Evolutionary conservation across 352 stramenopile genomes (phyloP).

Genomic region (Phytophthora hibernalis): DNA sequence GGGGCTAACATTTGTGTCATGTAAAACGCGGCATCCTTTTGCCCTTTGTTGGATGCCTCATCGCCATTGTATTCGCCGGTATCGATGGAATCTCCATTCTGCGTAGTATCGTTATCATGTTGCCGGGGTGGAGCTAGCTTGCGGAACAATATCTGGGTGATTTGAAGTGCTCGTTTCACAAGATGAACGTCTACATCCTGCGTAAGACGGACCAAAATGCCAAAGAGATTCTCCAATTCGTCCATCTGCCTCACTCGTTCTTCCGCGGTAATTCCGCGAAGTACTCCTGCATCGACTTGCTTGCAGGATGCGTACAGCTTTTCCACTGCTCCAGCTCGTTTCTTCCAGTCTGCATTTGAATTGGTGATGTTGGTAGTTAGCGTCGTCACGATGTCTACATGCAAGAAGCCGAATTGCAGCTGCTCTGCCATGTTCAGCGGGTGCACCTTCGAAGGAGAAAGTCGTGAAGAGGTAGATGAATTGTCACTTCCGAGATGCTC

Average conservation of each 20-base stretch:
- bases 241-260: conserved; percentile 16
- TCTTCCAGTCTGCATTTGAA: conserved; percentile 82
- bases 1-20: conserved; percentile 55
- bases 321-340: conserved; percentile 60
- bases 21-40: conserved; percentile 27
- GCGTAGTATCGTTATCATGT: conserved; percentile 2
- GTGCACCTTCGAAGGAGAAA: conserved; percentile 33
- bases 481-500: not conserved
- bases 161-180: conserved; percentile 73
- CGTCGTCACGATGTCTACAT: conserved; percentile 42
- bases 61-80: not conserved
- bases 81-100: conserved; percentile 6
- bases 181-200: conserved; percentile 74
- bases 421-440: conserved; percentile 5
- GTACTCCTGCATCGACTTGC: conserved; percentile 28
- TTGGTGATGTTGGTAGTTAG: conserved; percentile 51
- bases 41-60: not conserved
- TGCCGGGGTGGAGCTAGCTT: conserved; percentile 42
- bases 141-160: conserved; percentile 57
- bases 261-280: conserved; percentile 29
- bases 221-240: conserved; percentile 47
- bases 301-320: conserved; percentile 55
- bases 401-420: conserved; percentile 60
- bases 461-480: not conserved
- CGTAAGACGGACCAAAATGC: conserved; percentile 57